A percentile compares a stretch with the other conserved stretches of the same genome.
These are phyloP conservation scores for Adansonia rubrostipa DNA, from an alignment of 441 rosid species.

Conservation along the genomic window DNA sequence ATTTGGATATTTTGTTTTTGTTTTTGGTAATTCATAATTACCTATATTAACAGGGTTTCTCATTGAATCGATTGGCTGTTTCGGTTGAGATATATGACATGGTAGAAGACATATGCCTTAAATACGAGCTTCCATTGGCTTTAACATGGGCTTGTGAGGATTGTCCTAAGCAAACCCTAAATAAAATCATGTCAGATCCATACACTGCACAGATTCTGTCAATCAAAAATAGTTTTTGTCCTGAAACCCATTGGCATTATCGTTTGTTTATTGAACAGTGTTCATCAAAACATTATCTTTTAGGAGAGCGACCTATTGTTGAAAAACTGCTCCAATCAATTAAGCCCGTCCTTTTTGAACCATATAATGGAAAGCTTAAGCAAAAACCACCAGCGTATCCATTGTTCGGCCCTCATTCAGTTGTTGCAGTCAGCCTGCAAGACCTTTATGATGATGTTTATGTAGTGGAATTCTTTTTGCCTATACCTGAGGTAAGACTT, in stretches of 20 bases:
- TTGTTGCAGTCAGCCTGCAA: slow-evolving; percentile 74
- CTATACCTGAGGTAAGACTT: background rate
- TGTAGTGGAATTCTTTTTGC: background rate
- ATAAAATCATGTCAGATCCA: slow-evolving; percentile 5
- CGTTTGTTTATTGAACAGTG: slow-evolving; percentile 26
- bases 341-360: slow-evolving; percentile 62
- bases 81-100: background rate
- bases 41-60: background rate
- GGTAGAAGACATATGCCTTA: background rate
- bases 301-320: slow-evolving; percentile 75
- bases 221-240: slow-evolving; percentile 63
- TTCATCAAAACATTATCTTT: slow-evolving; percentile 49
- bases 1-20: background rate
- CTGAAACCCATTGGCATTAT: slow-evolving; percentile 23
- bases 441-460: slow-evolving; percentile 61
- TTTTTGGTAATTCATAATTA: too few species aligned
- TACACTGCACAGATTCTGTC: slow-evolving; percentile 50
- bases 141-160: slow-evolving; percentile 51
- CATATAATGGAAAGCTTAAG: slow-evolving; percentile 46
- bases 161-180: background rate
- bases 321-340: slow-evolving; percentile 76
- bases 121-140: background rate
- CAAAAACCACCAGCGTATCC: slow-evolving; percentile 70
- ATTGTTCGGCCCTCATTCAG: slow-evolving; percentile 65
- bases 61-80: background rate